phyloP scores from a whole-genome alignment of 495 filamentous ascomycete species.

The Penicillium paradoxum region DNA sequence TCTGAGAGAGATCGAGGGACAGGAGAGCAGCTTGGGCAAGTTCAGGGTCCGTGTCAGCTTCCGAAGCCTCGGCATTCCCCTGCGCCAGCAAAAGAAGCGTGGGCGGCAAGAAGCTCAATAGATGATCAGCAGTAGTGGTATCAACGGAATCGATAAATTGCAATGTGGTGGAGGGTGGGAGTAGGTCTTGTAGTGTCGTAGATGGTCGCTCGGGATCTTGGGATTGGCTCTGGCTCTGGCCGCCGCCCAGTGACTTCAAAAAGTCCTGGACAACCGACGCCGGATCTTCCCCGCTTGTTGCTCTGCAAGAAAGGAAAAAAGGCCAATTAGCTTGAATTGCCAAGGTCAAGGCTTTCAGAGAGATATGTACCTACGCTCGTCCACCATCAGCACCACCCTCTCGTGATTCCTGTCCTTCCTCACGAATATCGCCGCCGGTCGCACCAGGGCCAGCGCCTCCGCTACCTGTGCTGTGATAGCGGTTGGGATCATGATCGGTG shows the following conservation, averaged over 20 bases:
- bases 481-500: constrained; percentile 48
- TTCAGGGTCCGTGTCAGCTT: constrained; percentile 61
- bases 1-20: constrained; percentile 70
- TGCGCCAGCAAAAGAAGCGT: constrained; percentile 67
- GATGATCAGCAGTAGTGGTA: constrained; percentile 59
- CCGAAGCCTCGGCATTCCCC: constrained; percentile 52
- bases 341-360: constrained; percentile 23
- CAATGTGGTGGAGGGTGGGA: constrained; percentile 69
- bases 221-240: constrained; percentile 40
- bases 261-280: constrained; percentile 74
- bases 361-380: constrained; percentile 91
- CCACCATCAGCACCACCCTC: constrained; percentile 94
- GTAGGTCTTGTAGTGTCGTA: constrained; percentile 82
- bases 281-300: constrained; percentile 49
- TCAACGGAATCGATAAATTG: constrained; percentile 66
- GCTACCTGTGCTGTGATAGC: constrained; percentile 56
- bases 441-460: constrained; percentile 81
- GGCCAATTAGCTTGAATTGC: constrained; percentile 2
- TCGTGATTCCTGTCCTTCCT: constrained; percentile 80
- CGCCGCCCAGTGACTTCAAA: constrained; percentile 72
- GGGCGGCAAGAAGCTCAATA: constrained; percentile 73
- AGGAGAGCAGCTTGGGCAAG: constrained; percentile 64
- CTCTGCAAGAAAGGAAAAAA: constrained; percentile 26
- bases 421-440: constrained; percentile 82
- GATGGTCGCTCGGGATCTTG: constrained; percentile 58